These are phyloP conservation scores for Capniomyces stellatus DNA, from an alignment of 371 early-diverging fungal genomes.

Conservation along the genomic window DNA sequence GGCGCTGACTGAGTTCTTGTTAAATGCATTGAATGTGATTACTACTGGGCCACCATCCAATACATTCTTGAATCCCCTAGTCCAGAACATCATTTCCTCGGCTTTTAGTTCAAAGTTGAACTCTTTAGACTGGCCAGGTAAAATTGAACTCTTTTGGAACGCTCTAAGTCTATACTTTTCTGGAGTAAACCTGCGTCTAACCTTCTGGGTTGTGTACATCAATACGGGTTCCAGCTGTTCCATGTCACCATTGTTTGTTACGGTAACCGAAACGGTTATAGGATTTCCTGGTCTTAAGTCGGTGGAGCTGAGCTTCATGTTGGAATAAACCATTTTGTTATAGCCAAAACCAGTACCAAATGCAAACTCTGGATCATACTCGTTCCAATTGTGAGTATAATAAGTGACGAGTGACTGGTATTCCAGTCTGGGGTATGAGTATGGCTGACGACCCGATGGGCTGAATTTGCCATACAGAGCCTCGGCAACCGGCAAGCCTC, in stretches of 20 bases:
- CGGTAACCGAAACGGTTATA: constrained; percentile 20
- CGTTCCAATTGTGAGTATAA: constrained; percentile 9
- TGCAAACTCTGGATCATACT: constrained; percentile 31
- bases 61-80: constrained; percentile 14
- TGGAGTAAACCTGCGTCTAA: constrained; percentile 25
- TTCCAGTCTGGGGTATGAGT: constrained; percentile 34
- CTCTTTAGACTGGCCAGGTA: constrained; percentile 8
- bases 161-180: constrained; percentile 21
- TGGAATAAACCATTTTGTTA: constrained; percentile 28
- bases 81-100: constrained; percentile 26
- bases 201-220: constrained; percentile 39
- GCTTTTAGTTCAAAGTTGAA: constrained; percentile 14
- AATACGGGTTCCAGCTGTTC: constrained; percentile 37
- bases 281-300: constrained; percentile 5
- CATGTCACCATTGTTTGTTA: constrained; percentile 31
- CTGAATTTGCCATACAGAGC: constrained; percentile 30
- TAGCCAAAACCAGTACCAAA: constrained; percentile 47
- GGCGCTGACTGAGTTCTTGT: not conserved
- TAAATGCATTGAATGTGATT: constrained; percentile 28
- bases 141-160: constrained; percentile 11
- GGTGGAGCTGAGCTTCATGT: constrained; percentile 14
- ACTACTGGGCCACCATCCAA: constrained; percentile 25
- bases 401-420: constrained; percentile 16
- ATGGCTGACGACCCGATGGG: constrained; percentile 32
- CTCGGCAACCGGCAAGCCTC: constrained; percentile 34